A percentile compares a stretch with the other conserved stretches of the same genome.
phyloP scores from a whole-genome alignment of 2,329 filamentous ascomycete species.

The Scedosporium aurantiacum region DNA sequence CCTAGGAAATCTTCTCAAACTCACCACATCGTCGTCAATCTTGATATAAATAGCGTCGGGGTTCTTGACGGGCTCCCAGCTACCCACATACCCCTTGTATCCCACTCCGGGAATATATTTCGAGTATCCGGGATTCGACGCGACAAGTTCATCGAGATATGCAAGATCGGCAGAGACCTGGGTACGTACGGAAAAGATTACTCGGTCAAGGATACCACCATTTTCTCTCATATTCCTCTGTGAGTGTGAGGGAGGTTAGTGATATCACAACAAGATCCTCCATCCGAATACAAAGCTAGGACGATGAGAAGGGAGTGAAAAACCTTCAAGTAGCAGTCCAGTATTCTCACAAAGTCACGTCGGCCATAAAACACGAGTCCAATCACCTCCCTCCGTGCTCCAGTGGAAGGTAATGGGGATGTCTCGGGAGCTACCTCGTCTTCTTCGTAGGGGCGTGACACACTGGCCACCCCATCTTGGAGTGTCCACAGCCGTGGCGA shows the following conservation, averaged over 20 bases:
- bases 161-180: slow-evolving; percentile 25
- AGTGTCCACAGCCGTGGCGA: no score
- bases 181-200: slow-evolving; percentile 33
- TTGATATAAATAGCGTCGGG: slow-evolving; percentile 28
- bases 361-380: slow-evolving; percentile 36
- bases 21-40: slow-evolving; percentile 27
- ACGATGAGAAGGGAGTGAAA: slow-evolving; percentile 4
- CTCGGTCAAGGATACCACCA: slow-evolving; percentile 31
- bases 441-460: no score
- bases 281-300: no score
- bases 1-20: slow-evolving; percentile 8
- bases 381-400: slow-evolving; percentile 19
- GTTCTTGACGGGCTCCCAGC: slow-evolving; percentile 3
- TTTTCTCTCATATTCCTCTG: slow-evolving; percentile 32
- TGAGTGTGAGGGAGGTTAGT: background rate
- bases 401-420: no score
- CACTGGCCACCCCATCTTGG: no score
- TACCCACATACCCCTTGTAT: slow-evolving; percentile 1
- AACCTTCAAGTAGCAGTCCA: slow-evolving; percentile 35
- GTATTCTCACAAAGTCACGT: slow-evolving; percentile 29
- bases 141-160: slow-evolving; percentile 26
- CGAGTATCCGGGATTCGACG: slow-evolving; percentile 25
- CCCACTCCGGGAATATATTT: slow-evolving; percentile 20
- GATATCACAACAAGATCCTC: background rate
- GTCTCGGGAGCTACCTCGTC: no score